phyloP scores from a whole-genome alignment of 257 asterid genomes.

The Fraxinus anomala region DNA sequence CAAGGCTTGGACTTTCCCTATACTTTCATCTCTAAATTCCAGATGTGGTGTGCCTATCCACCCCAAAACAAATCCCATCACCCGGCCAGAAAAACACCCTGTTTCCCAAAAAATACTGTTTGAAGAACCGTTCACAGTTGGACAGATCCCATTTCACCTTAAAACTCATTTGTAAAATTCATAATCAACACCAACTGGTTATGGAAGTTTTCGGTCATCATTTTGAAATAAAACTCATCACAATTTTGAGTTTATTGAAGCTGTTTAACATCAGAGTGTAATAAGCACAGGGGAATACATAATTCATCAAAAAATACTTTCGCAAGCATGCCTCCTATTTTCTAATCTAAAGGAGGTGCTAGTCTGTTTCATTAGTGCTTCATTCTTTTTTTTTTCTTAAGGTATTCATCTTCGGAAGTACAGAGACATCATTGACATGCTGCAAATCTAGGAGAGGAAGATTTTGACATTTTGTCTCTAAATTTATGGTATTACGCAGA shows the following conservation, averaged over 20 bases:
- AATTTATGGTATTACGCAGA: constrained; percentile 6
- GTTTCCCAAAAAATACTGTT: not conserved
- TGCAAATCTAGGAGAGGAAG: constrained; percentile 6
- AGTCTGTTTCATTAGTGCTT: not conserved
- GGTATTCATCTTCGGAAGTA: not conserved
- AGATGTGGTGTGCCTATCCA: not conserved
- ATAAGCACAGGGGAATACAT: too few relatives aligned
- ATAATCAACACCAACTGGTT: not conserved
- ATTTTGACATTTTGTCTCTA: constrained; percentile 9
- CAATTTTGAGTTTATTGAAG: not conserved
- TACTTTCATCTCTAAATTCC: not conserved
- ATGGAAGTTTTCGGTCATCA: not conserved
- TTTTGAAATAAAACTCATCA: not conserved
- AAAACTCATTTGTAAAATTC: too few relatives aligned
- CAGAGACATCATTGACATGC: not conserved
- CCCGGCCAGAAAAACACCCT: not conserved
- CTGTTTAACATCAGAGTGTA: too few relatives aligned
- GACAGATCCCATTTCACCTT: not conserved
- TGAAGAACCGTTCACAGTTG: too few relatives aligned
- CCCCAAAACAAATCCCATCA: not conserved
- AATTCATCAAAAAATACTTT: too few relatives aligned
- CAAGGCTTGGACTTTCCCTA: not conserved
- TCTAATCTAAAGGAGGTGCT: not conserved
- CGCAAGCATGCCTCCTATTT: not conserved
- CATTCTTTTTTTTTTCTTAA: not conserved